These are phyloP conservation scores for Cladobotryum mycophilum DNA, from an alignment of 2,329 filamentous ascomycete species.

Conservation along the genomic window DNA sequence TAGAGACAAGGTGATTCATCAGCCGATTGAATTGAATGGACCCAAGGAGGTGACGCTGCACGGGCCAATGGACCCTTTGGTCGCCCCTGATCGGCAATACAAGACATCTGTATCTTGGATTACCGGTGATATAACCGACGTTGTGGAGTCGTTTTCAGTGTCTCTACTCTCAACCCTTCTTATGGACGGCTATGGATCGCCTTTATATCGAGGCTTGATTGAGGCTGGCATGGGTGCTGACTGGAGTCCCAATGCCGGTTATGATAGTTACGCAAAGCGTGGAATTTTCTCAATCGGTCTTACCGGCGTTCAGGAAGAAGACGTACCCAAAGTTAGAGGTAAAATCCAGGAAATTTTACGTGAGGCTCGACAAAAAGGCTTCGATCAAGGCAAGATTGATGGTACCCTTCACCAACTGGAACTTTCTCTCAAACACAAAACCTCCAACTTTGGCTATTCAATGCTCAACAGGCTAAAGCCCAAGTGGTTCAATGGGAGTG, in stretches of 20 bases:
- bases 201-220: conserved; percentile 80
- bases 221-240: conserved; percentile 87
- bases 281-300: conserved; percentile 88
- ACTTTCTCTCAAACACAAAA: conserved; percentile 91
- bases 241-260: conserved; percentile 91
- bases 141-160: conserved; percentile 83
- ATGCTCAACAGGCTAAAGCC: conserved; percentile 84
- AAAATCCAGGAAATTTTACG: conserved; percentile 67
- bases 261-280: conserved; percentile 69
- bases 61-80: conserved; percentile 81
- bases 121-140: conserved; percentile 72
- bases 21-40: conserved; percentile 66
- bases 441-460: conserved; percentile 86
- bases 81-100: conserved; percentile 78
- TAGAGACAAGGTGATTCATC: conserved; percentile 66
- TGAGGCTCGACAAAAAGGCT: conserved; percentile 67
- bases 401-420: conserved; percentile 92
- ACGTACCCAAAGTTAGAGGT: conserved; percentile 70
- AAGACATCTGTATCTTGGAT: conserved; percentile 95
- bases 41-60: conserved; percentile 64
- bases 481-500: conserved; percentile 91
- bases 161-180: conserved; percentile 76
- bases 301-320: conserved; percentile 77
- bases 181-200: conserved; percentile 92
- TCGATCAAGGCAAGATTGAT: conserved; percentile 85